Evolutionary conservation across 257 asterid species (phyloP), one percentile per base, ranked within the genome.

Genomic region (Ligustrum vulgare): DNA sequence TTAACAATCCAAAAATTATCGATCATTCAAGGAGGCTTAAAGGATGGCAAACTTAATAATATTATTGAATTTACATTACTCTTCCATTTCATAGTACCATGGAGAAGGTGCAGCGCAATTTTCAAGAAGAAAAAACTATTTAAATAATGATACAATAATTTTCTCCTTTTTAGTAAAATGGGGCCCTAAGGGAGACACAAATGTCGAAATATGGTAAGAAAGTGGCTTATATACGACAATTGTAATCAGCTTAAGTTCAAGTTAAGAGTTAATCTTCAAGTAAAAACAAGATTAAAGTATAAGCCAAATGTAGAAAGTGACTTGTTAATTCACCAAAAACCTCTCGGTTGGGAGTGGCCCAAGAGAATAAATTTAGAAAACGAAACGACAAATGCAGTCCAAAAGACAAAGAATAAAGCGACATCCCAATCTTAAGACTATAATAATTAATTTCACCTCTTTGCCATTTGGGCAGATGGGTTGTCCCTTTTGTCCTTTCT

Each of bases 401-500:
- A 75, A 86, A 81, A 84, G 77, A 74, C 36, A 75, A 43, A 73
- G 78, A 83, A 75, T 87, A 86, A 84, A 84, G 87, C 82, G 31
- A 76, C 76, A 49, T 71, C 72, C 82, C 71, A 51, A 80, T 78
- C 88, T 84, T 69, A 47, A 72, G 32, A 75, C 58, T 39, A 63
- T 60, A 56, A 25, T 67, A 60, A 62, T 70, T 67, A 60, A 62
- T 70, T 73, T 22, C 16, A 60, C 20, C 76, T 60, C 70, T 69
- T 69, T 37, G 84, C 81, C 74, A 80, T 70, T 54, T 78, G 82
- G 80, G 85, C 71, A 71, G 93, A 77, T 80, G 80, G 77, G 60
- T 83, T 71, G 89, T 87, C 89, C 69, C 84, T 85, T 89, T 82
- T 79, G 25, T 78, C 82, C 35, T 77, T 77, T 81, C 80, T 81